A percentile compares a stretch with the other conserved stretches of the same genome.
phyloP scores from a whole-genome alignment of 2,329 filamentous ascomycete genomes.

The Podosphaera aphanis region DNA sequence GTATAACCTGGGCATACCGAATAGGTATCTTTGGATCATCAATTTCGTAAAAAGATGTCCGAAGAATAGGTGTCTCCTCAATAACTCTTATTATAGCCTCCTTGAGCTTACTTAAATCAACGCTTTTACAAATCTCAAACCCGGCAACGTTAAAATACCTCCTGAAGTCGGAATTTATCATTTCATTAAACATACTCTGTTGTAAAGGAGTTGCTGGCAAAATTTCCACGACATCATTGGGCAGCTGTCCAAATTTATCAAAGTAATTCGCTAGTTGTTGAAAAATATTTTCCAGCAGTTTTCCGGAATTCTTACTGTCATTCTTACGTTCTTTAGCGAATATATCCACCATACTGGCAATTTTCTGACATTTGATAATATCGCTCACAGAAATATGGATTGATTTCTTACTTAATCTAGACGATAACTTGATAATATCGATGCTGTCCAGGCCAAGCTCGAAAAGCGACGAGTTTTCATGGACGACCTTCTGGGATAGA shows the following conservation, averaged over 20 bases:
- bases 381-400: constrained; percentile 44
- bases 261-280: constrained; percentile 20
- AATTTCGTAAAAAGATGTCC: constrained; percentile 48
- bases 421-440: constrained; percentile 65
- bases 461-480: constrained; percentile 41
- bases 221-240: constrained; percentile 28
- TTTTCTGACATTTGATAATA: constrained; percentile 51
- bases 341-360: constrained; percentile 29
- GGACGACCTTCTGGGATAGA: constrained; percentile 26
- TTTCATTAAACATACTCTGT: constrained; percentile 65
- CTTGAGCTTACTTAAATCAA: constrained; percentile 32
- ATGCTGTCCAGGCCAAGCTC: constrained; percentile 81
- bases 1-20: constrained; percentile 32
- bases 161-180: constrained; percentile 48
- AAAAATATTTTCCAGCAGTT: constrained; percentile 8
- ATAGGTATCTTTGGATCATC: constrained; percentile 31
- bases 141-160: constrained; percentile 76
- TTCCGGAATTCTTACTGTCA: neutral
- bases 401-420: constrained; percentile 37
- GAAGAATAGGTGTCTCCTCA: constrained; percentile 40
- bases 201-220: constrained; percentile 65
- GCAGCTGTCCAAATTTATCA: constrained; percentile 14
- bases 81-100: constrained; percentile 39
- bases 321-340: neutral
- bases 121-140: constrained; percentile 30